phyloP scores from a whole-genome alignment of 176 grass and related monocot species.

The Poa pratensis region DNA sequence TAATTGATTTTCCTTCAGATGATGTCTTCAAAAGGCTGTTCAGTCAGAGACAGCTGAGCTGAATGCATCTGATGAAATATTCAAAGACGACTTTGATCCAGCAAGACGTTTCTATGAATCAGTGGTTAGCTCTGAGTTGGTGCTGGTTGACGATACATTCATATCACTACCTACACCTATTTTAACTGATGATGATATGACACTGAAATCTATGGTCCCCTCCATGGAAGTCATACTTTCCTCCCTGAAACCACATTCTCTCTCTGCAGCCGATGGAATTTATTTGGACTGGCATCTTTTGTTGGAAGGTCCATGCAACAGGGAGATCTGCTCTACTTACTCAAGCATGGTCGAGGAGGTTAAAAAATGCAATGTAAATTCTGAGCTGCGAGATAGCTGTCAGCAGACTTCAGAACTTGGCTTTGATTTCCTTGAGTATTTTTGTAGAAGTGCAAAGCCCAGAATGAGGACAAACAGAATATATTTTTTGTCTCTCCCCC shows the following conservation, averaged over 20 bases:
- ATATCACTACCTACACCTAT: conserved; percentile 82
- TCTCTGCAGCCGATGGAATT: conserved; percentile 77
- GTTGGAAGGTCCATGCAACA: conserved; percentile 67
- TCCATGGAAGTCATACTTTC: conserved; percentile 54
- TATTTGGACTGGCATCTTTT: conserved; percentile 96
- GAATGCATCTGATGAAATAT: conserved; percentile 58
- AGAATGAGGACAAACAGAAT: conserved; percentile 46
- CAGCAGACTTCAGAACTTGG: conserved; percentile 46
- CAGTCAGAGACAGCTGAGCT: conserved; percentile 54
- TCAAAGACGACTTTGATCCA: conserved; percentile 57
- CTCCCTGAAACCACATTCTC: conserved; percentile 63
- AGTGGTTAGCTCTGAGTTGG: conserved; percentile 78
- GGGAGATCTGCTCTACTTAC: conserved; percentile 68
- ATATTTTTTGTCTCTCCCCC: conserved; percentile 35
- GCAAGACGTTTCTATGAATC: conserved; percentile 67
- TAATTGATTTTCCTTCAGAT: conserved; percentile 61
- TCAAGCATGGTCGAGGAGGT: conserved; percentile 65
- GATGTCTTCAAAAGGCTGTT: conserved; percentile 62
- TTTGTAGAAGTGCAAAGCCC: conserved; percentile 43
- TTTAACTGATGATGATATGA: conserved; percentile 73
- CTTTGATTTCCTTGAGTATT: conserved; percentile 69
- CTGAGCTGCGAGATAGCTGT: conserved; percentile 53
- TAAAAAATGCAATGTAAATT: conserved; percentile 49
- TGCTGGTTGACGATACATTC: conserved; percentile 78
- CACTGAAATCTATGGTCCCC: conserved; percentile 44